A percentile compares a stretch with the other conserved stretches of the same genome.
Evolutionary conservation across 352 stramenopile genomes (phyloP).

Genomic region (Globisporangium orthogonon): DNA sequence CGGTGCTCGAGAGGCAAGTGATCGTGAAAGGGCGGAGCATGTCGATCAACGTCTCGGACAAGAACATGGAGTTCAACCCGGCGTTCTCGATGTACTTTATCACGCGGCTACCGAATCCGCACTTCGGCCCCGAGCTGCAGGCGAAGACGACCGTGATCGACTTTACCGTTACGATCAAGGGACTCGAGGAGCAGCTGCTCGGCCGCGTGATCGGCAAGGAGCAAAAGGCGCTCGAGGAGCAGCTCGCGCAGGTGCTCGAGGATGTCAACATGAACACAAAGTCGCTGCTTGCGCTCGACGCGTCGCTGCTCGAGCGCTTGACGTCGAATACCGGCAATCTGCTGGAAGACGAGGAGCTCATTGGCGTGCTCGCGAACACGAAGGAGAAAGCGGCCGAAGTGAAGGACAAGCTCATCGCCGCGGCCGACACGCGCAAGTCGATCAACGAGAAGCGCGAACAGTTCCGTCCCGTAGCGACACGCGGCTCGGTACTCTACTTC

Average conservation of each 20-base stretch:
- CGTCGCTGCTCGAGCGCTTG: constrained; percentile 93
- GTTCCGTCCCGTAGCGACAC: constrained; percentile 96
- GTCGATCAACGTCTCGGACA: constrained; percentile 98
- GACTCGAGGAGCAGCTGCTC: constrained; percentile 95
- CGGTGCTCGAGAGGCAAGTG: constrained; percentile 96
- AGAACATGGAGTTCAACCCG: constrained; percentile 98
- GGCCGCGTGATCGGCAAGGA: constrained; percentile 97
- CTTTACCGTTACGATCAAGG: constrained; percentile 97
- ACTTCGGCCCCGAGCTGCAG: constrained; percentile 96
- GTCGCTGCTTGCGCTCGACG: constrained; percentile 93
- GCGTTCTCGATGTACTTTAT: constrained; percentile 99
- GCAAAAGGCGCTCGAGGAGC: constrained; percentile 96
- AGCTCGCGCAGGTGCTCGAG: constrained; percentile 97
- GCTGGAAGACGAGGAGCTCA: constrained; percentile 98
- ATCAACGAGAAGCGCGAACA: constrained; percentile 99
- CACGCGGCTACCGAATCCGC: constrained; percentile 95
- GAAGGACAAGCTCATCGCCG: constrained; percentile 95
- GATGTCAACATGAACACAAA: constrained; percentile 99
- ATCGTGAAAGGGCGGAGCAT: constrained; percentile 95
- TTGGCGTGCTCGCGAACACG: constrained; percentile 96
- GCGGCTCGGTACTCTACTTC: constrained; percentile 97
- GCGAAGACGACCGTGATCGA: constrained; percentile 98
- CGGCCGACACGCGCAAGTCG: constrained; percentile 93
- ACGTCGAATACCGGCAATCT: constrained; percentile 97
- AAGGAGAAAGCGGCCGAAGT: constrained; percentile 98